Evolutionary conservation across 345 rosid species (phyloP).

Genomic region (Eucalyptus decipiens): DNA sequence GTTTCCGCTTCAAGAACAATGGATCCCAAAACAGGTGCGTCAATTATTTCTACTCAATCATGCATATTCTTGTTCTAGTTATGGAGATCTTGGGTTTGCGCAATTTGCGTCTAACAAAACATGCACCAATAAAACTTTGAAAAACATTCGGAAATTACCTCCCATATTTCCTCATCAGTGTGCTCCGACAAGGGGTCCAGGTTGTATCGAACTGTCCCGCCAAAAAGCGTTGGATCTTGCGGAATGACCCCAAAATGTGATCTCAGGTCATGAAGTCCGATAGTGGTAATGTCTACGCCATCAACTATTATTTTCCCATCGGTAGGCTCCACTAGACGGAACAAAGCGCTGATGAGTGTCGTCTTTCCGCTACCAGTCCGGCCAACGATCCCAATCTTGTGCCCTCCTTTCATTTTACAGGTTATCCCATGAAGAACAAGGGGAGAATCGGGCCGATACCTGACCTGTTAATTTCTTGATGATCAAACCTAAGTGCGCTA

Average conservation of each 20-base stretch:
- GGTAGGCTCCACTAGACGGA: conserved; percentile 48
- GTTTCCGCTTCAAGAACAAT: too few relatives aligned
- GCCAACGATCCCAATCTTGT: conserved; percentile 54
- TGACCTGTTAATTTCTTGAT: conserved; percentile 12
- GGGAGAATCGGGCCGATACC: conserved; percentile 37
- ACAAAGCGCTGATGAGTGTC: conserved; percentile 33
- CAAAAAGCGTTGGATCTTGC: conserved; percentile 62
- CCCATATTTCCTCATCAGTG: conserved; percentile 33
- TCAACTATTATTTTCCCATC: conserved; percentile 44
- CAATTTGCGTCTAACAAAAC: too few relatives aligned
- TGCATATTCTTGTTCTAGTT: too few relatives aligned
- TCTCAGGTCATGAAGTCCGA: conserved; percentile 55
- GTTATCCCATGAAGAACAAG: conserved; percentile 50
- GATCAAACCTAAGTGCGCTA: background rate
- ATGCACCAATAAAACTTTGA: background rate
- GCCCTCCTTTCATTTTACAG: conserved; percentile 43
- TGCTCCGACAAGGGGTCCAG: conserved; percentile 37
- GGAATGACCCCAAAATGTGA: conserved; percentile 47
- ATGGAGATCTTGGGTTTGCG: too few relatives aligned
- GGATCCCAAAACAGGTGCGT: too few relatives aligned
- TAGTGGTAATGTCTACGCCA: conserved; percentile 23
- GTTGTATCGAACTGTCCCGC: conserved; percentile 47
- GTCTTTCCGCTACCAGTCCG: conserved; percentile 62
- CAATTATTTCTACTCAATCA: too few relatives aligned
- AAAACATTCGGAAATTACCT: conserved; percentile 4